Percentiles rank a stretch among this genome's conserved stretches.
These are phyloP conservation scores for Apophysomyces trapeziformis DNA, from an alignment of 371 early-diverging fungal genomes.

Conservation along the genomic window DNA sequence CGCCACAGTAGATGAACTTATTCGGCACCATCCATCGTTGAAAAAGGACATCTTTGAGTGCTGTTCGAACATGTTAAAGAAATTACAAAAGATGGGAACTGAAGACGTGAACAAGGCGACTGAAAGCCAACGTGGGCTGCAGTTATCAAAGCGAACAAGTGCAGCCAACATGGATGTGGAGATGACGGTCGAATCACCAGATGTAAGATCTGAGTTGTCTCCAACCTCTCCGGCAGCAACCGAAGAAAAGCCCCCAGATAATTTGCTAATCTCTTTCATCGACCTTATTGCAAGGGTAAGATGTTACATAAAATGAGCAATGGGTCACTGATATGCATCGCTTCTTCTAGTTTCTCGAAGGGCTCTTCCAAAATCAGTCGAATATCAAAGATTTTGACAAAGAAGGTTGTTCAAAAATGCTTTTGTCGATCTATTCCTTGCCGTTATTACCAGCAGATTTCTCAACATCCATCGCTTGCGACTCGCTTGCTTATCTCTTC, in stretches of 20 bases:
- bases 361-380: slow-evolving; percentile 78
- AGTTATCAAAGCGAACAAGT: slow-evolving; percentile 27
- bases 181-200: slow-evolving; percentile 4
- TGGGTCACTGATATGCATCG: background rate
- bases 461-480: slow-evolving; percentile 66
- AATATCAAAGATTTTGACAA: slow-evolving; percentile 79
- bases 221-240: background rate
- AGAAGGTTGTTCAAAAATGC: slow-evolving; percentile 66
- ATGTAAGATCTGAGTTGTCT: background rate
- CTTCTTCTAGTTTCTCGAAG: slow-evolving; percentile 74
- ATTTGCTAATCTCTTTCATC: slow-evolving; percentile 39
- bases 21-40: slow-evolving; percentile 92
- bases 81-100: slow-evolving; percentile 53
- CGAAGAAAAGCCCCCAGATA: slow-evolving; percentile 27
- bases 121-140: slow-evolving; percentile 48
- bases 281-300: slow-evolving; percentile 48
- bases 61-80: slow-evolving; percentile 67
- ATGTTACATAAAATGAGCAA: too few relatives aligned
- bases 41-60: slow-evolving; percentile 73
- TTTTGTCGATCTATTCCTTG: slow-evolving; percentile 68
- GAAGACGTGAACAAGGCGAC: slow-evolving; percentile 44
- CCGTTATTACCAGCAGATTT: slow-evolving; percentile 81
- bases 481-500: slow-evolving; percentile 75
- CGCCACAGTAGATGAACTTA: slow-evolving; percentile 90
- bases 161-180: slow-evolving; percentile 40